These are phyloP conservation scores for Priceomyces carsonii DNA, from an alignment of 805 yeast genomes.

Conservation along the genomic window DNA sequence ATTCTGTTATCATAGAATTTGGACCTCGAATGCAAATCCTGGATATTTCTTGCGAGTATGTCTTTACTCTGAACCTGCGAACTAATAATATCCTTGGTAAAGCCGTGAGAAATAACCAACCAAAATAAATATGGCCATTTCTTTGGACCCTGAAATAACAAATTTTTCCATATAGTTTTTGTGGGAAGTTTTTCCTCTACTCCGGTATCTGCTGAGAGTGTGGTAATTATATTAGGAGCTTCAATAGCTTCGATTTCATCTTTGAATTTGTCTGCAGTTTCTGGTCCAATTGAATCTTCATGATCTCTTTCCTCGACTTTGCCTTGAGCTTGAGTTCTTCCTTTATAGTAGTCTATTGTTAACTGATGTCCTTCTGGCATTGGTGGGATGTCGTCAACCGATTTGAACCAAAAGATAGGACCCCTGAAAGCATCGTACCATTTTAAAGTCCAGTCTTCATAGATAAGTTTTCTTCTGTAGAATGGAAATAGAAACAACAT, in stretches of 20 bases:
- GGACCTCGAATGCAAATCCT: conserved; percentile 54
- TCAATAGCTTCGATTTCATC: conserved; percentile 8
- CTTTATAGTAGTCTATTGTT: conserved; percentile 65
- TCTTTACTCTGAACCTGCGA: conserved; percentile 43
- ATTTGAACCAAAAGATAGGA: conserved; percentile 53
- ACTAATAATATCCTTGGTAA: conserved; percentile 61
- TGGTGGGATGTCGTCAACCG: conserved; percentile 63
- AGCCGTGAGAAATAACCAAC: conserved; percentile 57
- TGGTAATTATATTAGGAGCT: conserved; percentile 5
- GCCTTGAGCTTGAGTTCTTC: conserved; percentile 49
- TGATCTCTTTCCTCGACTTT: conserved; percentile 7
- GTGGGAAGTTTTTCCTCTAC: conserved; percentile 32
- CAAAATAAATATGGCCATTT: conserved; percentile 56
- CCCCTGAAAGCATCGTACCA: conserved; percentile 59
- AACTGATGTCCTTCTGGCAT: conserved; percentile 58
- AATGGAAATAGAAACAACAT: conserved; percentile 59
- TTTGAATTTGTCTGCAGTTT: conserved; percentile 3
- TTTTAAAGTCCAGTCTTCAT: conserved; percentile 66
- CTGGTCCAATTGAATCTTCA: conserved; percentile 5
- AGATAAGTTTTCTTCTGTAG: conserved; percentile 58
- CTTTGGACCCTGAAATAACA: conserved; percentile 46
- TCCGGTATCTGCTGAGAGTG: conserved; percentile 5
- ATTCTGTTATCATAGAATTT: conserved; percentile 69
- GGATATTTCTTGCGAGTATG: conserved; percentile 47
- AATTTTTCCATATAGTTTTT: conserved; percentile 38